phyloP scores from a whole-genome alignment of 1,284 basidiomycete species.

The Papiliotrema fonsecae region DNA sequence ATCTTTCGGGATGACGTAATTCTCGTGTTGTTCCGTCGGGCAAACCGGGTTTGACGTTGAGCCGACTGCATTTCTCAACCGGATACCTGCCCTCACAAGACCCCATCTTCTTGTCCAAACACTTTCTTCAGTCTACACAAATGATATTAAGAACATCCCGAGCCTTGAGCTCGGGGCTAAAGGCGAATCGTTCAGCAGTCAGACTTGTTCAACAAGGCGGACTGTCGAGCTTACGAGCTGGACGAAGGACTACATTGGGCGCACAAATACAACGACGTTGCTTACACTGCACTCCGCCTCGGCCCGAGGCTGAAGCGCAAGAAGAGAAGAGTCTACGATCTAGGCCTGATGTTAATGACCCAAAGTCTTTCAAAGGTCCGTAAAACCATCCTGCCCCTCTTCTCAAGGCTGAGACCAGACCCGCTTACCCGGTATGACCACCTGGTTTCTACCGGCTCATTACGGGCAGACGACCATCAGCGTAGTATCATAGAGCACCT shows the following conservation, averaged over 20 bases:
- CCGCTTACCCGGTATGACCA: constrained; percentile 61
- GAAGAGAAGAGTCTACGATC: neutral
- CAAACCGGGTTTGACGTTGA: too few relatives aligned
- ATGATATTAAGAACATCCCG: too few relatives aligned
- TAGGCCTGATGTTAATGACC: constrained; percentile 9
- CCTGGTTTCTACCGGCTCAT: constrained; percentile 64
- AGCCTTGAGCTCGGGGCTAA: too few relatives aligned
- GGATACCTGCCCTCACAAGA: too few relatives aligned
- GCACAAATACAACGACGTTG: neutral
- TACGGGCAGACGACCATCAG: constrained; percentile 79
- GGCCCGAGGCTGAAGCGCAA: neutral
- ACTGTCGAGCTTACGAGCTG: too few relatives aligned
- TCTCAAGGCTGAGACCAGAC: constrained; percentile 24
- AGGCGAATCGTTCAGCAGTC: too few relatives aligned
- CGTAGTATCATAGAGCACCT: constrained; percentile 74
- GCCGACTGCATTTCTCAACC: too few relatives aligned
- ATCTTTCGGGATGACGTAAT: too few relatives aligned
- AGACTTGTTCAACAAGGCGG: too few relatives aligned
- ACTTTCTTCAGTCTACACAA: too few relatives aligned
- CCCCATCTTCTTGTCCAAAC: too few relatives aligned
- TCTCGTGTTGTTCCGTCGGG: too few relatives aligned
- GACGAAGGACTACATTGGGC: neutral
- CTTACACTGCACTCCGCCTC: neutral
- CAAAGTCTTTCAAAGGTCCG: constrained; percentile 26
- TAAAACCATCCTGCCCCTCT: neutral